Evolutionary conservation across 2,329 filamentous ascomycete genomes (phyloP), one percentile per base, ranked within the genome.

Genomic region (Phyllosticta paracitricarpa): DNA sequence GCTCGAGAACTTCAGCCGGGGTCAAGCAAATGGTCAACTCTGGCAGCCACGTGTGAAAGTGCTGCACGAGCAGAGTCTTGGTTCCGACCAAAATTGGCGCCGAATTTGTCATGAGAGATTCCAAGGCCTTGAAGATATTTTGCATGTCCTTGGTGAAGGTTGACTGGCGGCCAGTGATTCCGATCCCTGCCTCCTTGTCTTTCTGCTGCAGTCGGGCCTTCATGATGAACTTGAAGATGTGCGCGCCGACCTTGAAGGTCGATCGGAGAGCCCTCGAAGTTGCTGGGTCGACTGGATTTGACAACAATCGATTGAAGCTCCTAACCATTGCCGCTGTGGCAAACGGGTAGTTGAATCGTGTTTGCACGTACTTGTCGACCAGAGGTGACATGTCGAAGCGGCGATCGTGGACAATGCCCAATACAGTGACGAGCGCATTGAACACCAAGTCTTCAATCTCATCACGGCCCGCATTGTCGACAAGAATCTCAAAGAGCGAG

Each of bases 41-140:
- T 0, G 94, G 93, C n/a, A 99, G 79, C 94, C 94, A 99, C 0
- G 89, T 89, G 71, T 97, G 93, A 72, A 97, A 96, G 72, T 97
- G 91, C 73, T 99, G 94, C 12, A 97, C 91, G 2, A 95, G 86
- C 57, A 99, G 79, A 0, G 94, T 97, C 75, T 99, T 96, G 65
- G 89, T 97, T 35, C 94, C 94, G 14, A 97, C 89, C 25, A 97
- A 78, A 19, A 92, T 86, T 0, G 94, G 89, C 2, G 91, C 89
- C 1, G 86, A 81, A 72, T 91, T 96, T 63, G 87, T 85, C 90
- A 99, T 97, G 76, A 99, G 84, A 17, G 83, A 81, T 74, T 97
- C 91, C 25, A 99, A 80, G 1, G 90, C 89, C 71, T 91, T 92
- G 78, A 97, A 97, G 48, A 97, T 91, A 35, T 83, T 86, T 64